Base-by-base conservation (phyloP, 2,329 filamentous ascomycete species). In the Neospermospora avenae region DNA sequence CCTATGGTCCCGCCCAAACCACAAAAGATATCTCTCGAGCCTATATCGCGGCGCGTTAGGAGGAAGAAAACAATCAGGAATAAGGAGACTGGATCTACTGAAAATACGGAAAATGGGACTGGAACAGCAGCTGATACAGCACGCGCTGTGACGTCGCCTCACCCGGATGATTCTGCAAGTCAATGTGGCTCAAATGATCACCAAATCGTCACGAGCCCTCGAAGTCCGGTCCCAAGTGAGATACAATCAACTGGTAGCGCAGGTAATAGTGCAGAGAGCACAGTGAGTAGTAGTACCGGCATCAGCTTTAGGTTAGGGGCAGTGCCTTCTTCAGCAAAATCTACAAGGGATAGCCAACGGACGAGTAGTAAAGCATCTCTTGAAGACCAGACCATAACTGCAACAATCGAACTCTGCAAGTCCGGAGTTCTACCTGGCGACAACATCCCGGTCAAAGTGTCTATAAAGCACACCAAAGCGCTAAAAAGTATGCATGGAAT, bases 401-500 rank as follows among this genome's bases (percentile, higher is more conserved):
- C 92, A 2, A 93, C 87, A 0, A 86, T 96, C 56, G 91, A 96
- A 72, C 78, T 96, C 22, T 78, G 90, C 34, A 90, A 88, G 71
- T 89, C 90, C 13, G 95, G 93, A 18, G 96, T 89, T 71, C 78
- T 98, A 14, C 87, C 92, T 0, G 95, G 95, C 16, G 95, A 98
- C 68, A 84, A 84, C 24, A 80, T 98, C 45, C 86, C 90, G 0
- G 82, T 98, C 57, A 88, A 85, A 68, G 87, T 98, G 55, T 86
- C 83, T 0, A 87, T 99, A 61, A 88, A 91, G 65, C 95, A 98
- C 72, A 93, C 89, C 61, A 96, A 96, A 74, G 84, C 87, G 60
- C 85, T 98, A 70, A 91, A 93, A 77, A 98, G 92, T 72, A 82
- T 96, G 76, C 90, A 93, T 67, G 93, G 95, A 7, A 89, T 98